Evolutionary conservation across 2,329 filamentous ascomycete species (phyloP).

Genomic region (Trichoderma sp.): DNA sequence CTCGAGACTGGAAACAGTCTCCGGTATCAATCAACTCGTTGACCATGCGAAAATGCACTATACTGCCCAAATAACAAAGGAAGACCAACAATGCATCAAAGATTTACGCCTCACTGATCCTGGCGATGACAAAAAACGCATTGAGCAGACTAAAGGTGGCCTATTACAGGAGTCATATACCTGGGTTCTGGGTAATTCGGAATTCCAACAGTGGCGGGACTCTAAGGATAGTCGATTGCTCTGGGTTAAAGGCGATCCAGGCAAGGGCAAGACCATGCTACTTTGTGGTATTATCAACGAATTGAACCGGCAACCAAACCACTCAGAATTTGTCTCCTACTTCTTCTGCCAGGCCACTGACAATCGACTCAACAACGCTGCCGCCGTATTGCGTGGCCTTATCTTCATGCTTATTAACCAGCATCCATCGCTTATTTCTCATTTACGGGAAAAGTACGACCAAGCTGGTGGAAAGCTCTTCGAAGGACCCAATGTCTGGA

Average conservation of each 20-base stretch:
- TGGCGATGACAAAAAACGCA: constrained; percentile 32
- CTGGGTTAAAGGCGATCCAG: constrained; percentile 40
- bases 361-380: constrained; percentile 36
- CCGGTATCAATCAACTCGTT: constrained; percentile 19
- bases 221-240: constrained; percentile 27
- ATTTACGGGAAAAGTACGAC: constrained; percentile 38
- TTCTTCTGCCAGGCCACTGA: constrained; percentile 25
- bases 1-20: neutral
- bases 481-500: constrained; percentile 38
- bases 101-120: constrained; percentile 30
- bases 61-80: constrained; percentile 17
- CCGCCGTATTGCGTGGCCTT: constrained; percentile 41
- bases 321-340: constrained; percentile 18
- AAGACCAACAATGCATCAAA: constrained; percentile 23
- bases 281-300: constrained; percentile 35
- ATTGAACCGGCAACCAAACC: neutral
- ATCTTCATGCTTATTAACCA: constrained; percentile 39
- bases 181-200: constrained; percentile 33
- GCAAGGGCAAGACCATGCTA: constrained; percentile 46
- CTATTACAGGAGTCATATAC: constrained; percentile 32
- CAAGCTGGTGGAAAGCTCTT: constrained; percentile 36
- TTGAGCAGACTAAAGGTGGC: constrained; percentile 36
- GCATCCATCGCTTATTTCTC: constrained; percentile 31
- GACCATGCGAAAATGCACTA: constrained; percentile 10
- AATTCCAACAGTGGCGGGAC: constrained; percentile 25